Evolutionary conservation across 768 basidiomycete species (phyloP), one percentile per base, ranked within the genome.

Genomic region (Mycena galopus): DNA sequence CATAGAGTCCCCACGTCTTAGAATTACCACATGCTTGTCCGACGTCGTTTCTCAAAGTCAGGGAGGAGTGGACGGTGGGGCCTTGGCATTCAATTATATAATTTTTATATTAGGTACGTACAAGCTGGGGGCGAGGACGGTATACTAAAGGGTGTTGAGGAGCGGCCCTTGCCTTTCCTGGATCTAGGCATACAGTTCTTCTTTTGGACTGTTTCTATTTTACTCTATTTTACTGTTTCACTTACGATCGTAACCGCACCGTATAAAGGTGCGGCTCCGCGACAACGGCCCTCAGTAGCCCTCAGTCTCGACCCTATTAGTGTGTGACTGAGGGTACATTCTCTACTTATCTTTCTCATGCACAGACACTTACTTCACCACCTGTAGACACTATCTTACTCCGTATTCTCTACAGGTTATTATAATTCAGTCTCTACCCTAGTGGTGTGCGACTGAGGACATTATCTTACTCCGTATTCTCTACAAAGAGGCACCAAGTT

Each of bases 281-380:
- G 4, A 19, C 30, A 29, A 65, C 63, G 63, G n/a, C n/a, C n/a
- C n/a, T n/a, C n/a, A n/a, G n/a, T n/a, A n/a, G 2, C 51, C 63
- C 51, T 65, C 63, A 65, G 63, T 65, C 63, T 65, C 32, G n/a
- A 25, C 63, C n/a, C 7, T 30, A 65, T 39, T n/a, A 27, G 63
- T 65, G 63, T 65, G 51, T 33, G 63, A 29, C 63, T 55, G 51
- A 65, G 63, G 63, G 63, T 65, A 44, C 58, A 35, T 60, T 39
- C 58, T 6, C 35, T 60, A 60, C 35, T 39, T 60, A n/a, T 23
- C 3, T 60, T 21, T 58, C 21, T 33, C 57, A 35, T 2, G 21
- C n/a, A 19, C 30, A 30, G 57, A 58, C 51, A 53, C 51, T 53
- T 53, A 53, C 51, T 12, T 35, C 51, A 53, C n/a, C n/a, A 53